Evolutionary conservation across 148 eudicot genomes (phyloP).

Genomic region (Pharnaceum exiguum): DNA sequence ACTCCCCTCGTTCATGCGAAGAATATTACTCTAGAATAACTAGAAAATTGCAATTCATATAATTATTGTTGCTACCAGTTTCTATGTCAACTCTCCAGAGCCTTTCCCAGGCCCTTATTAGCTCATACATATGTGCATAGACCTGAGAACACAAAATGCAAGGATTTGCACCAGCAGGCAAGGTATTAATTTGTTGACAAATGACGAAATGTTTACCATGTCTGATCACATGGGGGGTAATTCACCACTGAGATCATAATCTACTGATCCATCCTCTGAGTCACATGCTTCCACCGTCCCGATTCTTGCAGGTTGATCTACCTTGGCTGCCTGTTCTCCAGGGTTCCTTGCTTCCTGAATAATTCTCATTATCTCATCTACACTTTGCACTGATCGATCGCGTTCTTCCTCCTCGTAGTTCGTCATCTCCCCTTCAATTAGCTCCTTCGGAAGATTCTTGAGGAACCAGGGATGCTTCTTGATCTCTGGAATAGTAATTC

Average conservation of each 20-base stretch:
- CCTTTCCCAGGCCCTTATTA: no score
- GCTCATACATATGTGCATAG: no score
- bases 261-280: slow-evolving; percentile 34
- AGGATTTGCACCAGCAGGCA: no score
- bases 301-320: slow-evolving; percentile 11
- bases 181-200: no score
- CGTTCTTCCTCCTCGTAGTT: slow-evolving; percentile 15
- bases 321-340: slow-evolving; percentile 34
- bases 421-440: slow-evolving; percentile 52
- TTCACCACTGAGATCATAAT: slow-evolving; percentile 50
- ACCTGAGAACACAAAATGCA: no score
- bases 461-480: slow-evolving; percentile 81
- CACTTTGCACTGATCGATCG: slow-evolving; percentile 38
- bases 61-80: no score
- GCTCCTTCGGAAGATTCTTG: slow-evolving; percentile 47
- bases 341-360: slow-evolving; percentile 61
- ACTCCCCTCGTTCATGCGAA: no score
- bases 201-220: no score
- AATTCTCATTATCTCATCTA: slow-evolving; percentile 58
- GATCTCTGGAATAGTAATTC: slow-evolving; percentile 80
- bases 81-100: no score
- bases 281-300: slow-evolving; percentile 39
- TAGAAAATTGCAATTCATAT: no score
- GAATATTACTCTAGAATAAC: no score
- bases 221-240: slow-evolving; percentile 18